Evolutionary conservation across 441 rosid genomes (phyloP).

Genomic region (Eutrema salsugineum): DNA sequence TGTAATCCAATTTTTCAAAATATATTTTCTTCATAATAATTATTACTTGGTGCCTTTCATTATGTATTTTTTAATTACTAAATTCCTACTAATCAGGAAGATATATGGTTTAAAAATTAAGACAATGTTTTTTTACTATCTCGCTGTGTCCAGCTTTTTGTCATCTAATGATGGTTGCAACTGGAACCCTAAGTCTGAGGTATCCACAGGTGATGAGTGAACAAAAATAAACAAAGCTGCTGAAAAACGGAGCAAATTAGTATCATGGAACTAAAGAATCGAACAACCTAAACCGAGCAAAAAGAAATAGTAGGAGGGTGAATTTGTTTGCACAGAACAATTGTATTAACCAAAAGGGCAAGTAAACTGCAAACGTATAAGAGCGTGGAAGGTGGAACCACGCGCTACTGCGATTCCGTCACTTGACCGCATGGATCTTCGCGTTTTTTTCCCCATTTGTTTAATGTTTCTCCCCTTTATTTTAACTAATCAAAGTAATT

Average conservation of each 20-base stretch:
- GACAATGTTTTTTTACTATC: not conserved
- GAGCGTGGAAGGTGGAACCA: conserved; percentile 20
- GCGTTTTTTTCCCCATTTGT: not conserved
- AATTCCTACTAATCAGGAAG: not conserved
- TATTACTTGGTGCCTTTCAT: not conserved
- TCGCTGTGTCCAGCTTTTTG: not conserved
- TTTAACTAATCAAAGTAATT: not conserved
- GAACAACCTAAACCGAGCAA: too few relatives aligned
- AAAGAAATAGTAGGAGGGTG: too few relatives aligned
- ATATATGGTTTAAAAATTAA: not conserved
- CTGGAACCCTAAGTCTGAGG: not conserved
- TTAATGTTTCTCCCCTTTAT: not conserved
- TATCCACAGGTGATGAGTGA: not conserved
- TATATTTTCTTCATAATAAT: not conserved
- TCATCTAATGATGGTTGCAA: conserved; percentile 8
- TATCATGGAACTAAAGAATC: too few relatives aligned
- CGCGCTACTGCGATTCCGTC: conserved; percentile 22
- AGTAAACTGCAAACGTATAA: not conserved
- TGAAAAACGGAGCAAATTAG: too few relatives aligned
- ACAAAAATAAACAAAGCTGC: too few relatives aligned
- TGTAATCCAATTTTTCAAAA: not conserved
- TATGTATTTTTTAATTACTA: not conserved
- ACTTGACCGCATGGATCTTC: conserved; percentile 20
- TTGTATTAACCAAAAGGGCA: not conserved
- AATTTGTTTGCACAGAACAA: too few relatives aligned